A percentile compares a stretch with the other conserved stretches of the same genome.
phyloP scores from a whole-genome alignment of 2,329 filamentous ascomycete species.

The Ophiocordyceps camponoti-saundersi region DNA sequence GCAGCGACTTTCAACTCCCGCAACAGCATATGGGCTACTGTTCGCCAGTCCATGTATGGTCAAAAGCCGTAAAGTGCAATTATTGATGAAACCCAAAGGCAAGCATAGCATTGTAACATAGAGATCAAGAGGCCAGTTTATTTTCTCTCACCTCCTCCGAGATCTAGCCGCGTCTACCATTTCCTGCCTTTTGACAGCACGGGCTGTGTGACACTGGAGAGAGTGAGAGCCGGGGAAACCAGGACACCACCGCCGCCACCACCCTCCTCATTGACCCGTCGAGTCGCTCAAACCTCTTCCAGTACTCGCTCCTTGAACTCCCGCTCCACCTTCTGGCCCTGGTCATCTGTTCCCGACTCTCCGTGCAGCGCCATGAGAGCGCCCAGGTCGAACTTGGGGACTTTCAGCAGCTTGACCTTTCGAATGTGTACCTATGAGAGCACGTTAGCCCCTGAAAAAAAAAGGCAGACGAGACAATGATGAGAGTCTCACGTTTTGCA shows the following conservation, averaged over 20 bases:
- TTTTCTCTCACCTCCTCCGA: neutral
- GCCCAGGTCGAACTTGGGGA: conserved; percentile 97
- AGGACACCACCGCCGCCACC: too few relatives aligned
- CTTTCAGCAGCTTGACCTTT: conserved; percentile 99
- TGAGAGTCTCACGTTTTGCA: conserved; percentile 69
- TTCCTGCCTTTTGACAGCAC: neutral
- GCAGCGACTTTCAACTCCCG: too few relatives aligned
- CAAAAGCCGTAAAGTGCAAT: too few relatives aligned
- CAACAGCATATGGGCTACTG: too few relatives aligned
- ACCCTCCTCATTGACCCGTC: neutral
- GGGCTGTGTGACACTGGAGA: neutral
- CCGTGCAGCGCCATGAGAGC: conserved; percentile 92
- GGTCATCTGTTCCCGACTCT: conserved; percentile 89
- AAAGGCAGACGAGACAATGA: conserved; percentile 1
- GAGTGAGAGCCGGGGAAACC: neutral
- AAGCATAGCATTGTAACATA: neutral
- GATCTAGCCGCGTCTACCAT: neutral
- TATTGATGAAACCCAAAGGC: too few relatives aligned
- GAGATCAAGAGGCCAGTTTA: neutral
- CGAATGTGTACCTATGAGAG: conserved; percentile 78
- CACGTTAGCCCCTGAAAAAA: neutral
- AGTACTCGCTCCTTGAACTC: conserved; percentile 99
- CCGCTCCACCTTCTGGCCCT: conserved; percentile 95
- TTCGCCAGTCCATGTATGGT: too few relatives aligned
- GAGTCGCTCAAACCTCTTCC: conserved; percentile 67